These are phyloP conservation scores for Trametes cinnabarina DNA, from an alignment of 768 basidiomycete species.

Conservation along the genomic window DNA sequence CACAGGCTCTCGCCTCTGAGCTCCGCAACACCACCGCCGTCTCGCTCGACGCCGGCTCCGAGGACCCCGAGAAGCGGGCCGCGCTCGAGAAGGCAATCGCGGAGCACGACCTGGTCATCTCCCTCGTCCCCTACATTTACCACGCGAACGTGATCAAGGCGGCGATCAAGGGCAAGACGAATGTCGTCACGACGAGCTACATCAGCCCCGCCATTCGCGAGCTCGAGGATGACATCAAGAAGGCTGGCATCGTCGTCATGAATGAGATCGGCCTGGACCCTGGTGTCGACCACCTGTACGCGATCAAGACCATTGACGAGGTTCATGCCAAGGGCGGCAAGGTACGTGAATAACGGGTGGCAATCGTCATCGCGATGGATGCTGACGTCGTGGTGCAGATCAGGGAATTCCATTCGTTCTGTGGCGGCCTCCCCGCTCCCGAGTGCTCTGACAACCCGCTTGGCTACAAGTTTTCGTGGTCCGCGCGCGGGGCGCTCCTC, in stretches of 20 bases:
- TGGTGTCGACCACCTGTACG: conserved; percentile 92
- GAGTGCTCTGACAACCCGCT: conserved; percentile 91
- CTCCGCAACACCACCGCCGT: conserved; percentile 72
- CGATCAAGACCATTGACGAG: conserved; percentile 90
- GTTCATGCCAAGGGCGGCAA: conserved; percentile 95
- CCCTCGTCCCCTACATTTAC: conserved; percentile 92
- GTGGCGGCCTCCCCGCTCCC: conserved; percentile 93
- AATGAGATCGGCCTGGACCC: conserved; percentile 99
- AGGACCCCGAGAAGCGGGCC: conserved; percentile 42
- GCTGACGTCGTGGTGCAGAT: conserved; percentile 44
- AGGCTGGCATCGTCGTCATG: conserved; percentile 90
- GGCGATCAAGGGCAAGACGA: conserved; percentile 81
- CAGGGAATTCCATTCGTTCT: conserved; percentile 91
- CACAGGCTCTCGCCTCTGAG: conserved; percentile 62
- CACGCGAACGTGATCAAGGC: conserved; percentile 90
- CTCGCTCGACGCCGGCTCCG: conserved; percentile 69
- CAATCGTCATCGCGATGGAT: neutral
- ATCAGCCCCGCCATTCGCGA: conserved; percentile 89
- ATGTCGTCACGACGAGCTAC: conserved; percentile 96
- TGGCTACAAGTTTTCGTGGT: conserved; percentile 99
- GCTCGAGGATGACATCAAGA: conserved; percentile 75
- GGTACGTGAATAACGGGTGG: conserved; percentile 39
- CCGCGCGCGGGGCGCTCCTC: conserved; percentile 91
- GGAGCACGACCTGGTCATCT: conserved; percentile 90
- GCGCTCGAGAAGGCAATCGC: conserved; percentile 81